Base-by-base conservation (phyloP, 2,329 filamentous ascomycete species). In the Fusarium mundagurra region DNA sequence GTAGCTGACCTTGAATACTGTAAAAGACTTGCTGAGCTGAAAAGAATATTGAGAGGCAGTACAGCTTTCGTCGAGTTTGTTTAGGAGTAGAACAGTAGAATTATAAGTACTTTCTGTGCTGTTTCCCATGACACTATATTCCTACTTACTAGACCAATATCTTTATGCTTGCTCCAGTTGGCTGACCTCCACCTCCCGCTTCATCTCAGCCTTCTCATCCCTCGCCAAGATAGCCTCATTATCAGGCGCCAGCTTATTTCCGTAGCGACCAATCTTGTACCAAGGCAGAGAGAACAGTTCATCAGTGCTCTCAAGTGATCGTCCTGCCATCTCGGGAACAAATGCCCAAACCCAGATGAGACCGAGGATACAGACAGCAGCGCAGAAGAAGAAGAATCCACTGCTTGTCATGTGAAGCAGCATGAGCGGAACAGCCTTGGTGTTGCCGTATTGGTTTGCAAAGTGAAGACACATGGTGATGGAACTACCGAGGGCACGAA, bases 291-390 rank as follows among this genome's bases (percentile, higher is more conserved):
- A 87, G 78, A 93, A 93, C 73, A 93, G 81, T 24, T 85, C 84
- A 78, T 93, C 90, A 84, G 93, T 92, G 57, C 86, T 87, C 82
- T 91, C 89, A 17, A 91, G 83, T 48, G 82, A 84, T 22, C 84
- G 81, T 7, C 91, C 91, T 0, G 86, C 86, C 0, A 90, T 92
- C 83, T 93, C 91, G 0, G 91, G 92, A 7, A 93, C 85, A 76
- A 86, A 89, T 78, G 92, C 88, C 84, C 86, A 92, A 12, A 90
- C 91, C 89, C 90, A 93, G 8, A 86, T 55, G 3, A 90, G 86
- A 16, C 92, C 92, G 1, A 74, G 41, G 1, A 74, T n/a, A 31
- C 61, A 74, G 3, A 64, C 65, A 29, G 50, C 67, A 7, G 65
- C 58, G 5, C 67, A 69, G 38, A 69, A 69, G 22, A 54, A 69